Conservation (phyloP, 176 grass and related monocot species). For the Zizania latifolia region DNA sequence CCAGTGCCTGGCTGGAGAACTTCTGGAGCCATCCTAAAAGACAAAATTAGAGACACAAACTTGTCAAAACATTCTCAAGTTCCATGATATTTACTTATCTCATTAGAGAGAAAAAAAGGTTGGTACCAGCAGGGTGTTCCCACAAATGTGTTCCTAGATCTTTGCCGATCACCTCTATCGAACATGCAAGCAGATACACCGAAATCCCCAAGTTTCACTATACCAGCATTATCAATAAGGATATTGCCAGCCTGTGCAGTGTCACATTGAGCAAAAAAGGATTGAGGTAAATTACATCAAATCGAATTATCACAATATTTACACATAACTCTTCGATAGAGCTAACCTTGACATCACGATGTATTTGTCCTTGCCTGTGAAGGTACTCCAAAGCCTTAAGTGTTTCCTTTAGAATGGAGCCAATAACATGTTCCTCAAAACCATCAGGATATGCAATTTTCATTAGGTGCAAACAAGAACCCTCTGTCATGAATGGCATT, state of each 20-base stretch:
- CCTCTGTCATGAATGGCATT: conserved; percentile 97
- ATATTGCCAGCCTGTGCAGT: conserved; percentile 89
- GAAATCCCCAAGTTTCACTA: conserved; percentile 94
- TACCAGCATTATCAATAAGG: conserved; percentile 76
- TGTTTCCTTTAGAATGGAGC: conserved; percentile 90
- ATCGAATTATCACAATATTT: not conserved
- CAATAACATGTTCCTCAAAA: conserved; percentile 81
- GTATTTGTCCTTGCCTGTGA: conserved; percentile 93
- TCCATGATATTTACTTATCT: conserved; percentile 1
- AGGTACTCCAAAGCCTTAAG: conserved; percentile 91
- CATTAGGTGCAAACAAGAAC: conserved; percentile 96
- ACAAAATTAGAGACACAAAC: conserved; percentile 20
- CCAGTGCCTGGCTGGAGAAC: conserved; percentile 90
- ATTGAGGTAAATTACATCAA: not conserved
- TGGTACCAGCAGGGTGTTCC: conserved; percentile 97
- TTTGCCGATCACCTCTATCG: conserved; percentile 97
- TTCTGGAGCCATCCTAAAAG: conserved; percentile 98
- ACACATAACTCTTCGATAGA: not conserved
- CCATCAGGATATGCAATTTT: conserved; percentile 81
- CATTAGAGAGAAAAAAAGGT: not conserved
- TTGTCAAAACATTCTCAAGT: conserved; percentile 12
- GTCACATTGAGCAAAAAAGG: conserved; percentile 22
- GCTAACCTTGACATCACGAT: conserved; percentile 91
- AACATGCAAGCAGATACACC: conserved; percentile 98
- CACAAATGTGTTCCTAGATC: conserved; percentile 94